These are phyloP conservation scores for Saturnispora ahearnii DNA, from an alignment of 805 yeast species.

Conservation along the genomic window DNA sequence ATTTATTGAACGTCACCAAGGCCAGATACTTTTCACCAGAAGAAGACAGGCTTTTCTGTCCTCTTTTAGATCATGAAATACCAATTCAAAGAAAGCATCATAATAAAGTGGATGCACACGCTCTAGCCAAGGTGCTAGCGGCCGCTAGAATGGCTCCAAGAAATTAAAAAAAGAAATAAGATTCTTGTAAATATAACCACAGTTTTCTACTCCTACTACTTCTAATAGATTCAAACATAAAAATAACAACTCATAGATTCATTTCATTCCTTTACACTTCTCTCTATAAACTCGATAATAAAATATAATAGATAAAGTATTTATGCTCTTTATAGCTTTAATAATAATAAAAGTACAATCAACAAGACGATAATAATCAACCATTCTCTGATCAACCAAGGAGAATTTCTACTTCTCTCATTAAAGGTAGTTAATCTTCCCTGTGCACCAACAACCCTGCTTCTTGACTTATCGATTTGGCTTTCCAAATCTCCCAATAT, in stretches of 20 bases:
- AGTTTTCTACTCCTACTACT: neutral
- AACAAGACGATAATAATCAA: slow-evolving; percentile 35
- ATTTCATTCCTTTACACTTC: neutral
- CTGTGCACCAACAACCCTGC: slow-evolving; percentile 34
- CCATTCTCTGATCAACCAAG: slow-evolving; percentile 35
- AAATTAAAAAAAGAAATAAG: neutral
- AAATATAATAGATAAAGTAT: neutral
- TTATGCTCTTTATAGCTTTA: slow-evolving; percentile 16
- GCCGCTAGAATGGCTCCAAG: slow-evolving; percentile 1
- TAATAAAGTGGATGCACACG: slow-evolving; percentile 5
- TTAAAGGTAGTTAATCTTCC: slow-evolving; percentile 32
- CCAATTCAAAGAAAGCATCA: neutral
- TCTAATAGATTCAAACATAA: neutral
- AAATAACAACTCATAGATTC: neutral
- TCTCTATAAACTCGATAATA: neutral
- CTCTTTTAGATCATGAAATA: slow-evolving; percentile 1
- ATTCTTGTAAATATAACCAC: neutral
- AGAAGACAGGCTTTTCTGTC: slow-evolving; percentile 7
- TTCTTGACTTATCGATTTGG: slow-evolving; percentile 35
- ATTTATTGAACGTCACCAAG: neutral
- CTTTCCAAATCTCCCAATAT: slow-evolving; percentile 42
- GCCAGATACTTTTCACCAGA: slow-evolving; percentile 5
- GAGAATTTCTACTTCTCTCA: slow-evolving; percentile 9
- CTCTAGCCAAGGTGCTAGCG: slow-evolving; percentile 7
- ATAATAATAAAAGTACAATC: slow-evolving; percentile 35